Evolutionary conservation across 345 rosid genomes (phyloP).

Genomic region (Gossypium anomalum): DNA sequence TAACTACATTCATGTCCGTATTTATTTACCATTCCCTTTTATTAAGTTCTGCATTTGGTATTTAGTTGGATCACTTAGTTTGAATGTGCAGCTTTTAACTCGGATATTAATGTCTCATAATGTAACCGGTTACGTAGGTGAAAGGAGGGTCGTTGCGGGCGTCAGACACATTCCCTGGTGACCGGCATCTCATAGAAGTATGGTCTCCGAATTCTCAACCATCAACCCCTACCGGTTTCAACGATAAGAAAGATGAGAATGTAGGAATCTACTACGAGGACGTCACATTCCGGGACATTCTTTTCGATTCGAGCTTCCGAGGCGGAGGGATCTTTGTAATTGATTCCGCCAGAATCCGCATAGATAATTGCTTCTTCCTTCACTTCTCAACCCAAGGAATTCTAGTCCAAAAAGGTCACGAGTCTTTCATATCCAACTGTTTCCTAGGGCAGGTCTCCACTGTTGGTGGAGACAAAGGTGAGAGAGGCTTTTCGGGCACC

Average conservation of each 20-base stretch:
- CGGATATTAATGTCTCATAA: not conserved
- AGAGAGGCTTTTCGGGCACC: slow-evolving; percentile 52
- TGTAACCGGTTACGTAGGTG: slow-evolving; percentile 29
- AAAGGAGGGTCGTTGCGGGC: slow-evolving; percentile 70
- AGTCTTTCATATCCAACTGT: slow-evolving; percentile 51
- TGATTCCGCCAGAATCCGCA: slow-evolving; percentile 51
- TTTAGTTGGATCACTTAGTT: not conserved
- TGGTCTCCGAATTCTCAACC: slow-evolving; percentile 36
- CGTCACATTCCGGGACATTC: slow-evolving; percentile 54
- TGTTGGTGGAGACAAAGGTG: slow-evolving; percentile 47
- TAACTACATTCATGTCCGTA: no score
- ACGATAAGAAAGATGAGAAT: slow-evolving; percentile 18
- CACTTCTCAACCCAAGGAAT: slow-evolving; percentile 68
- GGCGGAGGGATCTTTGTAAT: slow-evolving; percentile 58
- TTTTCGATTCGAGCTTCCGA: slow-evolving; percentile 54
- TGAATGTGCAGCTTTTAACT: not conserved
- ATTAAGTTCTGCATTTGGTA: no score
- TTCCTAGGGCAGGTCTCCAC: slow-evolving; percentile 64
- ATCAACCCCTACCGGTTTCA: not conserved
- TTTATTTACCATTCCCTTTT: no score
- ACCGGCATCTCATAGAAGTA: slow-evolving; percentile 52
- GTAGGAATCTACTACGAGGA: slow-evolving; percentile 41
- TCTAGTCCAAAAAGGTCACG: slow-evolving; percentile 57
- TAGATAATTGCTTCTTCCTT: slow-evolving; percentile 51
- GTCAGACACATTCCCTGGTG: slow-evolving; percentile 50